These are phyloP conservation scores for Phytophthora idaei DNA, from an alignment of 352 stramenopile genomes.

Conservation along the genomic window DNA sequence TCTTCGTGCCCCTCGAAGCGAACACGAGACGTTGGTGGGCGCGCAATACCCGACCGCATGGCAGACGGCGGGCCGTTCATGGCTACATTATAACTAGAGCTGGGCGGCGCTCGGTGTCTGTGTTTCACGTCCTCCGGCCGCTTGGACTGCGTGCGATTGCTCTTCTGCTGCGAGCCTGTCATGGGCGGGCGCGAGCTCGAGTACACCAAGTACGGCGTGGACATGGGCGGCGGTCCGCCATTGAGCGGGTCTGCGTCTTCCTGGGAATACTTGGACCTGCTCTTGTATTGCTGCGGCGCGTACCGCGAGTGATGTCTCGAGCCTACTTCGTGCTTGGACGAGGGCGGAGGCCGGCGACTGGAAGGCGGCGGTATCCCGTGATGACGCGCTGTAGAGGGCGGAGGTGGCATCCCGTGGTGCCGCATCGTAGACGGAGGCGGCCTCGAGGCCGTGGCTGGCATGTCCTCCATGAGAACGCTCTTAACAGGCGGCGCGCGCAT, in stretches of 20 bases:
- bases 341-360: constrained; percentile 13
- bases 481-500: constrained; percentile 35
- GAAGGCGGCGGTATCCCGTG: constrained; percentile 10
- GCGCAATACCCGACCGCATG: constrained; percentile 23
- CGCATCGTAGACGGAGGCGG: constrained; percentile 17
- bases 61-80: constrained; percentile 26
- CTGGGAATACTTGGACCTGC: constrained; percentile 44
- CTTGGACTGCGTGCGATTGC: constrained; percentile 4
- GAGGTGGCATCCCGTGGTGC: constrained; percentile 10
- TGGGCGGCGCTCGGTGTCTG: constrained; percentile 11
- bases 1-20: constrained; percentile 41
- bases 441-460: constrained; percentile 38
- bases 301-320: constrained; percentile 27
- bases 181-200: constrained; percentile 31
- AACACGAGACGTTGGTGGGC: constrained; percentile 43
- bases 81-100: constrained; percentile 2
- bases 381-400: constrained; percentile 3
- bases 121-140: constrained; percentile 9
- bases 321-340: constrained; percentile 20
- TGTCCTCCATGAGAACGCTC: constrained; percentile 50
- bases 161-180: constrained; percentile 24
- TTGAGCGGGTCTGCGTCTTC: constrained; percentile 40
- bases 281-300: constrained; percentile 51
- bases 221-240: constrained; percentile 44
- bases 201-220: constrained; percentile 54